Evolutionary conservation across 2,329 filamentous ascomycete genomes (phyloP).

Genomic region (Curvularia verruculosa): DNA sequence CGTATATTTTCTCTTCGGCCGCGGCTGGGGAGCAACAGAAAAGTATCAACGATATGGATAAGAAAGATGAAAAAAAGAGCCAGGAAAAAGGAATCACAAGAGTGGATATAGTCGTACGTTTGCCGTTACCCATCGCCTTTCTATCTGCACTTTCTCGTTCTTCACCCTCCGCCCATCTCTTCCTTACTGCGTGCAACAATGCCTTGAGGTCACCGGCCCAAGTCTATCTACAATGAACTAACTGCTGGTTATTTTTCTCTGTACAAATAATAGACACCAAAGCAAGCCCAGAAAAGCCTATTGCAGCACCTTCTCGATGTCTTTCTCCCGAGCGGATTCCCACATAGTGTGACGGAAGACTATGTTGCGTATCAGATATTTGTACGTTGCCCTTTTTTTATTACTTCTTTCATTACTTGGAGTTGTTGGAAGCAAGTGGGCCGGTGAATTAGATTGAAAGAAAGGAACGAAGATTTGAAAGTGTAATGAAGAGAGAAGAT

Average conservation of each 20-base stretch:
- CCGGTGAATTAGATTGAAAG: too few species aligned
- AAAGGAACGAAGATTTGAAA: too few species aligned
- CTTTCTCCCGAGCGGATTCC: slow-evolving; percentile 87
- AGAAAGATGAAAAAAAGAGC: not conserved
- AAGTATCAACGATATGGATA: not conserved
- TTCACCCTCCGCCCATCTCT: not conserved
- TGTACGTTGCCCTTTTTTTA: slow-evolving; percentile 46
- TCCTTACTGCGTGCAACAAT: not conserved
- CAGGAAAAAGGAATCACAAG: not conserved
- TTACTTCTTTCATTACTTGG: not conserved
- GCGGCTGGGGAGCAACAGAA: not conserved
- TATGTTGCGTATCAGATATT: slow-evolving; percentile 80
- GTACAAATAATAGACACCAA: slow-evolving; percentile 4
- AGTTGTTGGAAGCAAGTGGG: too few species aligned
- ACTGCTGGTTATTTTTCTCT: not conserved
- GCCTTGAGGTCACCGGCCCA: too few species aligned
- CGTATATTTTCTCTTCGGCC: not conserved
- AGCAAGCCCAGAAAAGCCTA: slow-evolving; percentile 8
- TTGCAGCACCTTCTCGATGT: slow-evolving; percentile 64
- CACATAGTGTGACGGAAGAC: slow-evolving; percentile 82
- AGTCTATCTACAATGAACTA: too few species aligned
- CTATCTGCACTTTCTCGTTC: too few species aligned
- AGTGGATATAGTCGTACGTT: not conserved
- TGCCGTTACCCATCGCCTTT: not conserved
- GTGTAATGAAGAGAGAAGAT: not conserved